A percentile compares a stretch with the other conserved stretches of the same genome.
These are phyloP conservation scores for Diplodia seriata DNA, from an alignment of 2,329 filamentous ascomycete genomes.

Conservation along the genomic window DNA sequence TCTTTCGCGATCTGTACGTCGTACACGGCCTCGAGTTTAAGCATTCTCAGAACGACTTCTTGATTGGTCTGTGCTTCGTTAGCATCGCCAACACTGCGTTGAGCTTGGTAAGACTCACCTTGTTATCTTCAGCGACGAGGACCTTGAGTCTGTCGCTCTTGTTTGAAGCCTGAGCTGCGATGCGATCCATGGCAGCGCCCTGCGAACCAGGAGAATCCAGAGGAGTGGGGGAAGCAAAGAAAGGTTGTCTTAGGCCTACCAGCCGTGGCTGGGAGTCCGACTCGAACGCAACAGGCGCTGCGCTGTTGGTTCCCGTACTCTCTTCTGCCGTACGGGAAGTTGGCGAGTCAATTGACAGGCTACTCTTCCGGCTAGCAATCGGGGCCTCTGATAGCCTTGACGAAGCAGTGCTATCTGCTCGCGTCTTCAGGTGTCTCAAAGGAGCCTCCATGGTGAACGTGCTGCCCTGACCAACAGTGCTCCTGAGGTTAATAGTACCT, in stretches of 20 bases:
- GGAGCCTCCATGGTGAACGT: constrained; percentile 85
- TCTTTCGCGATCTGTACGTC: constrained; percentile 84
- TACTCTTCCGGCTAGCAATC: constrained; percentile 37
- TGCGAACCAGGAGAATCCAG: constrained; percentile 65
- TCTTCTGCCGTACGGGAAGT: constrained; percentile 40
- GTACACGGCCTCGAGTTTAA: constrained; percentile 79
- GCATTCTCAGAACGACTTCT: constrained; percentile 64
- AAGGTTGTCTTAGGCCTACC: constrained; percentile 82
- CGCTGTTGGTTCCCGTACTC: constrained; percentile 39
- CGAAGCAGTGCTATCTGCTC: constrained; percentile 61
- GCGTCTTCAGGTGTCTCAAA: constrained; percentile 74
- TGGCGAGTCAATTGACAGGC: constrained; percentile 30
- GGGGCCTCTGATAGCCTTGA: constrained; percentile 43
- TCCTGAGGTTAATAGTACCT: constrained; percentile 74
- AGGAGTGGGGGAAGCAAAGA: constrained; percentile 65
- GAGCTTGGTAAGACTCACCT: constrained; percentile 47
- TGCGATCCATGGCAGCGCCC: constrained; percentile 68
- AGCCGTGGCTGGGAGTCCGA: constrained; percentile 76
- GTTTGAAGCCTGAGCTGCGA: constrained; percentile 68
- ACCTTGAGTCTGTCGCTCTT: constrained; percentile 72
- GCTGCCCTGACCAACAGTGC: constrained; percentile 75
- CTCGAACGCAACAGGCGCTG: constrained; percentile 53
- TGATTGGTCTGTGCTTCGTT: constrained; percentile 44
- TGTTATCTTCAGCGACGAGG: constrained; percentile 83
- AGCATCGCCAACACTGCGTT: neutral